phyloP scores from a whole-genome alignment of 352 stramenopile species.

The Pythium vanterpoolii region DNA sequence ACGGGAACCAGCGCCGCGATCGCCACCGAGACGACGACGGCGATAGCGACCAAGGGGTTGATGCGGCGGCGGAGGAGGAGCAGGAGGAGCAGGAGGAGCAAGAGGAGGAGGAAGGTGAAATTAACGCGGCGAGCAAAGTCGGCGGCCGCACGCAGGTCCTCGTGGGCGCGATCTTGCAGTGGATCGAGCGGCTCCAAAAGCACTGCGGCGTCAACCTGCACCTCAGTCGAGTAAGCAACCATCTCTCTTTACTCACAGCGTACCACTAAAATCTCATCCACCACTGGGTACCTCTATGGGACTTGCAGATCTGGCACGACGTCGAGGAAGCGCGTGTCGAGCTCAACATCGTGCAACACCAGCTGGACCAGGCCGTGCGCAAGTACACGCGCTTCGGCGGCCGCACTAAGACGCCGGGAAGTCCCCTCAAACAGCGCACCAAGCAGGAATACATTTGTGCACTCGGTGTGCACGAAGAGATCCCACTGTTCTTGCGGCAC shows the following conservation, averaged over 20 bases:
- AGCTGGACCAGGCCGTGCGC: slow-evolving; percentile 45
- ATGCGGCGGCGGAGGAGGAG: not conserved
- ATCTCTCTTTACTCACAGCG: no score
- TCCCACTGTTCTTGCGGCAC: slow-evolving; percentile 73
- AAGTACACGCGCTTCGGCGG: slow-evolving; percentile 22
- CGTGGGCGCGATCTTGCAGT: slow-evolving; percentile 72
- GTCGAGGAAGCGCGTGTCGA: slow-evolving; percentile 75
- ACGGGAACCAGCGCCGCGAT: not conserved
- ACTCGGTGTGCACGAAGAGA: slow-evolving; percentile 46
- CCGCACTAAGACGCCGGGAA: not conserved
- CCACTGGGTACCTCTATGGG: no score
- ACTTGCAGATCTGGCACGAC: slow-evolving; percentile 69
- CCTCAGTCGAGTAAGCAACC: slow-evolving; percentile 45
- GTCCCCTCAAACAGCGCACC: slow-evolving; percentile 5
- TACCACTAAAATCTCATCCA: no score
- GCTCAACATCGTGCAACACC: slow-evolving; percentile 66
- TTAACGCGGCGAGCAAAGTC: not conserved
- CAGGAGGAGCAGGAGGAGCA: not conserved
- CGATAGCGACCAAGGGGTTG: not conserved
- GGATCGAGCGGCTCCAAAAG: slow-evolving; percentile 78
- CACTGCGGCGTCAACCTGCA: slow-evolving; percentile 76
- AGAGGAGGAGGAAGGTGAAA: slow-evolving; percentile 1
- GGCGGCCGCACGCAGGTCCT: slow-evolving; percentile 37
- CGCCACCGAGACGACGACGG: slow-evolving; percentile 1
- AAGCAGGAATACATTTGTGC: slow-evolving; percentile 65